These are phyloP conservation scores for Coccinonectria pachysandricola DNA, from an alignment of 2,329 filamentous ascomycete species.

Conservation along the genomic window DNA sequence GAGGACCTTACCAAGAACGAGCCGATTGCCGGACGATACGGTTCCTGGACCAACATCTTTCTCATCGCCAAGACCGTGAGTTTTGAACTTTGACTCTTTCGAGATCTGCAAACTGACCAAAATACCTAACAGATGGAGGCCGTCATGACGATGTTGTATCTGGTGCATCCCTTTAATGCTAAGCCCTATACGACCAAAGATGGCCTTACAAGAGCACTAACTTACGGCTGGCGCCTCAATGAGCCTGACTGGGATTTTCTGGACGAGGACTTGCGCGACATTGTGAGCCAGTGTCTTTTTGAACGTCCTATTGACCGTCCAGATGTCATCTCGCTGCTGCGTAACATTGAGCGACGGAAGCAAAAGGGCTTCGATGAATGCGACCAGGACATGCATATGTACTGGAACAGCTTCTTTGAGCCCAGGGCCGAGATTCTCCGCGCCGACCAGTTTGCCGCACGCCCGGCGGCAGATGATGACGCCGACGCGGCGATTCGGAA, in stretches of 20 bases:
- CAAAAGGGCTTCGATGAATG: constrained; percentile 8
- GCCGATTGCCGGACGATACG: constrained; percentile 18
- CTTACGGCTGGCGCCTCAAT: constrained; percentile 16
- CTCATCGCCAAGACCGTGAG: constrained; percentile 18
- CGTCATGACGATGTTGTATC: constrained; percentile 10
- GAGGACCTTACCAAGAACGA: constrained; percentile 5
- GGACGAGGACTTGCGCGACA: constrained; percentile 14
- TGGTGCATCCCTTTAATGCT: constrained; percentile 7
- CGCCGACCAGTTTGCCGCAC: too few species aligned
- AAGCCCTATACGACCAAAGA: constrained; percentile 1
- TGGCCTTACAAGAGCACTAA: constrained; percentile 1
- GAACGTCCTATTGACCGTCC: constrained; percentile 19
- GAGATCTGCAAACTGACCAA: background rate
- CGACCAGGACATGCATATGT: constrained; percentile 6
- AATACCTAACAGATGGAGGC: constrained; percentile 17
- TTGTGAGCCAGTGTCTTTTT: constrained; percentile 16
- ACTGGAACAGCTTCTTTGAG: constrained; percentile 11
- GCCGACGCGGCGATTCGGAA: too few species aligned
- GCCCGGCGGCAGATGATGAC: too few species aligned
- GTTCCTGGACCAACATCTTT: constrained; percentile 21
- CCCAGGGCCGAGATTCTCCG: too few species aligned
- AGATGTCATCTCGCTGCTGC: constrained; percentile 11
- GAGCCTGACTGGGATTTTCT: constrained; percentile 2
- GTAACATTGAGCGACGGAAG: constrained; percentile 11
- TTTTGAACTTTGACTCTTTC: background rate